These are phyloP conservation scores for Thelephora terrestris DNA, from an alignment of 1,284 basidiomycete species.

Conservation along the genomic window DNA sequence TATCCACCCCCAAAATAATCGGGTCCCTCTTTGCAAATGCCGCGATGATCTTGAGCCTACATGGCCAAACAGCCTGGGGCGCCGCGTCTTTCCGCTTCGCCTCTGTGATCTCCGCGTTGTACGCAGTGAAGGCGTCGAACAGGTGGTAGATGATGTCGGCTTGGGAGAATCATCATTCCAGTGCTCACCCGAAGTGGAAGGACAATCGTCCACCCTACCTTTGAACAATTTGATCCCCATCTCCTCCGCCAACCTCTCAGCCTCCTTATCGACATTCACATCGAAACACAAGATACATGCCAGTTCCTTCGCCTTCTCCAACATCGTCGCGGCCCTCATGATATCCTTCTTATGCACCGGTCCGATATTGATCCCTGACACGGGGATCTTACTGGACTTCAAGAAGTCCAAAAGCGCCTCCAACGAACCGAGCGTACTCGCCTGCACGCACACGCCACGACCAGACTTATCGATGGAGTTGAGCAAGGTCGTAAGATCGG, in stretches of 20 bases:
- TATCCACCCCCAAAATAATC: conserved; percentile 96
- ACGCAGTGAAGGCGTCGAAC: conserved; percentile 96
- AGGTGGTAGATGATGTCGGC: conserved; percentile 99
- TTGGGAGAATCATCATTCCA: conserved; percentile 19
- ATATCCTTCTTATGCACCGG: conserved; percentile 96
- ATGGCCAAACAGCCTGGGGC: conserved; percentile 95
- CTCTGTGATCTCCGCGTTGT: conserved; percentile 88
- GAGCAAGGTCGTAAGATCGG: conserved; percentile 84
- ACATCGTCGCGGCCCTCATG: conserved; percentile 88
- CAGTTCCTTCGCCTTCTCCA: conserved; percentile 94
- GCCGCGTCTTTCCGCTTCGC: conserved; percentile 91
- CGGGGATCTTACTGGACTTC: conserved; percentile 92
- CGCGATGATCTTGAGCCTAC: conserved; percentile 85
- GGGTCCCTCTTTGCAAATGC: conserved; percentile 96
- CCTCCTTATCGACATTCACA: conserved; percentile 89
- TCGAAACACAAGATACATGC: conserved; percentile 97
- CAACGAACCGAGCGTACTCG: conserved; percentile 94
- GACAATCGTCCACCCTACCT: conserved; percentile 35
- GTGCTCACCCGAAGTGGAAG: not conserved
- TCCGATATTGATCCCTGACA: conserved; percentile 96
- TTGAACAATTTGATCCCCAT: conserved; percentile 92
- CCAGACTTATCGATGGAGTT: conserved; percentile 94
- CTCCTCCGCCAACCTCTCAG: conserved; percentile 85
- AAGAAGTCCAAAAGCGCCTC: conserved; percentile 97
- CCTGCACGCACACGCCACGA: conserved; percentile 95